Base-by-base conservation (phyloP, 176 grass and related monocot genomes). In the Pontederia crassipes region DNA sequence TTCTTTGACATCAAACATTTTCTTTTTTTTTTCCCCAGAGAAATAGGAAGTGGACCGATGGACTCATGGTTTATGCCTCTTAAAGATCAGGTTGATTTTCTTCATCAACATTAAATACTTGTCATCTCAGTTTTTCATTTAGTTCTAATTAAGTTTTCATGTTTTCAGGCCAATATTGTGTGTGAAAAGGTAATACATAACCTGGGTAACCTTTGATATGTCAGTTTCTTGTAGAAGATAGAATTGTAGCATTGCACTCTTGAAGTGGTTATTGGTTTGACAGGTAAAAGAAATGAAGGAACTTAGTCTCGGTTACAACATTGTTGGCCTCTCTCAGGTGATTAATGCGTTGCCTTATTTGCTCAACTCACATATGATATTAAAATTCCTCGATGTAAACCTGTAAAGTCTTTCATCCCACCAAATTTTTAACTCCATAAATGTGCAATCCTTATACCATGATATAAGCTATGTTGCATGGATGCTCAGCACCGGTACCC, bases 31-130 rank as follows among this genome's bases (percentile, higher is more conserved):
- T 13, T n/a, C n/a, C n/a, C 57, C 69, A 95, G 91, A 50, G 83
- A 90, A 85, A 87, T 96, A 66, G 91, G 86, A 75, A 70, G 66
- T 75, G 91, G 91, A 75, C 18, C 59, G 58, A 77, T 72, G 77
- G 80, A 85, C 65, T 96, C 91, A 59, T 96, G 91, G 91, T 55
- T 96, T 61, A 82, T 80, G 86, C 86, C 91, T 61, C 91, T 96
- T 70, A 70, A 74, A 65, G 75, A 87, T 17, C 91, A 96, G 90
- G 90, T 95, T 54, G 48, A 24, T 53, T 71, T 64, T 64, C 16
- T 60, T 74, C 54, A 50, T 24, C 49, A 49, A 24, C 40, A 26
- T 59, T 27, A 60, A 27, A n/a, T 61, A 27, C 56, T 18, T 70
- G 52, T 12, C 45, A 56, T 55, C 64, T 17, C 66, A 45, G 45